Conservation (phyloP, 106 monocot species). For the Hemerocallis citrina region DNA sequence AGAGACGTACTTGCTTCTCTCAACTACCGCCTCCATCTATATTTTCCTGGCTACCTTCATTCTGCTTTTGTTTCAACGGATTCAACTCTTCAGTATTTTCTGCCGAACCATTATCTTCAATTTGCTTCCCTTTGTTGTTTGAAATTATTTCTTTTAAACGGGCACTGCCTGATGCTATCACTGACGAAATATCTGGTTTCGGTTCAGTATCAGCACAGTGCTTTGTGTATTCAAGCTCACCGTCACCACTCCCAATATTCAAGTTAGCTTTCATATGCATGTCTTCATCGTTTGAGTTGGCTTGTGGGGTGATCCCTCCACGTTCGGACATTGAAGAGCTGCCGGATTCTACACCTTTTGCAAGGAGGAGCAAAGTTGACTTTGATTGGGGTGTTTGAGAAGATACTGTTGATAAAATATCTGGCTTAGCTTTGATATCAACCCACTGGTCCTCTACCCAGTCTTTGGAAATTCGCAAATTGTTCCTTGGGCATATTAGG, state of each 20-base stretch:
- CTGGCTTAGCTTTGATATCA: constrained; percentile 46
- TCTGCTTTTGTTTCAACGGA: constrained; percentile 9
- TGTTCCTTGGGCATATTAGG: constrained; percentile 32
- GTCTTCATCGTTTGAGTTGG: constrained; percentile 9
- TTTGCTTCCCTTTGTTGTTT: constrained; percentile 4
- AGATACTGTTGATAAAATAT: constrained; percentile 39
- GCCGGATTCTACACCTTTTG: constrained; percentile 24
- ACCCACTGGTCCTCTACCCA: constrained; percentile 69
- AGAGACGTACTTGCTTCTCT: background rate
- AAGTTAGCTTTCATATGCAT: constrained; percentile 9
- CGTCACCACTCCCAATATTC: too few species aligned
- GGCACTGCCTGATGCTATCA: constrained; percentile 15
- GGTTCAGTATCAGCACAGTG: constrained; percentile 45
- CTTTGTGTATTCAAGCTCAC: too few species aligned
- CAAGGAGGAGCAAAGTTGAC: constrained; percentile 11
- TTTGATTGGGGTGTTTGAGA: constrained; percentile 20
- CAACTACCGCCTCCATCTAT: constrained; percentile 6
- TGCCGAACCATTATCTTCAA: background rate
- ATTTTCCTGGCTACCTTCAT: constrained; percentile 5
- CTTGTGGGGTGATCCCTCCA: constrained; percentile 1
- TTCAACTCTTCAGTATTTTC: background rate
- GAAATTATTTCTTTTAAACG: constrained; percentile 17
- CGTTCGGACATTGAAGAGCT: constrained; percentile 17
- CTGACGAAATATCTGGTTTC: constrained; percentile 38
- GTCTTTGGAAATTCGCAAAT: constrained; percentile 64